Base-by-base conservation (phyloP, 164 flowering plant species). In the Liriodendron chinense region DNA sequence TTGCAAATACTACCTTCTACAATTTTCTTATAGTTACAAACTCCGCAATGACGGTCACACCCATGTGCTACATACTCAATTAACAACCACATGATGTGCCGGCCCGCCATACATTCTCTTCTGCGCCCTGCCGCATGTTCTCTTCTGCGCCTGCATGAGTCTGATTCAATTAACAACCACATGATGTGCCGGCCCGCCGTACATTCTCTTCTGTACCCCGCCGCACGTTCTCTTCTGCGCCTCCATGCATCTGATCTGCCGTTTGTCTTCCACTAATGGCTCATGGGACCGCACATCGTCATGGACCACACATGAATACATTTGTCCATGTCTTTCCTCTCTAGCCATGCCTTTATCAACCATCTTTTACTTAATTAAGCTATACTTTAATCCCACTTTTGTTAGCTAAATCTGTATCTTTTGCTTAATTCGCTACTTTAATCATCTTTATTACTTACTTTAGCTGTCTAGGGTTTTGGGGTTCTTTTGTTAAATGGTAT, bases 391-490 rank as follows among this genome's bases (percentile, higher is more conserved):
- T 16, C 69, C 25, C 3, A 5, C 47, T 67, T 16, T 53, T 12
- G 13, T 53, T 18, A 14, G 4, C 69, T 24, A 20, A 67, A 14
- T 26, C 62, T 50, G 21, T 4, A 22, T 21, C 59, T 47, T 64
- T 65, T 48, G 16, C 69, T 24, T 64, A 8, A n/a, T 47, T 7
- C 14, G 23, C n/a, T 14, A 47, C 72, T 69, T 59, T 43, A 61
- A 34, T 75, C 67, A 25, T 59, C 50, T 69, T 20, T 69, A 68
- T 69, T 59, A 12, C 56, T 16, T 12, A 13, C 71, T 68, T 69
- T 57, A 16, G 67, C 34, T 25, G 56, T 28, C 65, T 65, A 59
- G 72, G 77, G 49, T 68, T 69, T 53, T 22, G 71, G 68, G 62
- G 23, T 59, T 68, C 28, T 49, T 68, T 67, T 74, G 50, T 75